Conservation (phyloP, 352 stramenopile species). For the Phytophthora tentaculata region DNA sequence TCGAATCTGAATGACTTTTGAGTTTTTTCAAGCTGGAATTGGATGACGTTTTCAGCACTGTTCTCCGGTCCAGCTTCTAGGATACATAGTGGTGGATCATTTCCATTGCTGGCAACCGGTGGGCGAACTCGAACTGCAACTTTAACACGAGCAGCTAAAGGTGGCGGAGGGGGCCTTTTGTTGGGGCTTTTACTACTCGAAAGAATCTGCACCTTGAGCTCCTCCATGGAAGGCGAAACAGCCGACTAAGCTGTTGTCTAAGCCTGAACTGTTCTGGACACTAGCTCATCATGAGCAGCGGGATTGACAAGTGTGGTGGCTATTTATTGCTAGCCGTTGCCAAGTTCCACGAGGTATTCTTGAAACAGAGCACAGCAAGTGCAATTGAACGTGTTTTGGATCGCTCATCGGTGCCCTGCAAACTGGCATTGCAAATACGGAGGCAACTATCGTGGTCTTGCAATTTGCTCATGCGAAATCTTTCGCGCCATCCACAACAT, state of each 20-base stretch:
- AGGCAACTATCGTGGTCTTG: no score
- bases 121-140: slow-evolving; percentile 75
- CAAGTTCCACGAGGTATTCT: slow-evolving; percentile 8
- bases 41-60: slow-evolving; percentile 23
- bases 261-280: slow-evolving; percentile 3
- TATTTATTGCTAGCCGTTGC: slow-evolving; percentile 26
- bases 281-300: not conserved
- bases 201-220: slow-evolving; percentile 10
- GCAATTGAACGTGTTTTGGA: not conserved
- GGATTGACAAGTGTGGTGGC: not conserved
- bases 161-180: slow-evolving; percentile 20
- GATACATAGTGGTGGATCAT: slow-evolving; percentile 21
- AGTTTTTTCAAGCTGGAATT: slow-evolving; percentile 47
- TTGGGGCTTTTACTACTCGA: slow-evolving; percentile 13
- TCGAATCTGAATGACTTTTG: slow-evolving; percentile 71
- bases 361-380: not conserved
- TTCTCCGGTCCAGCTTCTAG: slow-evolving; percentile 9
- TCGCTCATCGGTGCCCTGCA: no score
- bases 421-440: no score
- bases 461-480: not conserved
- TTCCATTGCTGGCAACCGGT: slow-evolving; percentile 3
- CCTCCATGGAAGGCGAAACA: slow-evolving; percentile 23
- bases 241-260: slow-evolving; percentile 19
- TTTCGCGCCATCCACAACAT: not conserved
- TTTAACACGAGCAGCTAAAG: slow-evolving; percentile 47